phyloP scores from a whole-genome alignment of 306 rosid genomes.

The Benincasa hispida region DNA sequence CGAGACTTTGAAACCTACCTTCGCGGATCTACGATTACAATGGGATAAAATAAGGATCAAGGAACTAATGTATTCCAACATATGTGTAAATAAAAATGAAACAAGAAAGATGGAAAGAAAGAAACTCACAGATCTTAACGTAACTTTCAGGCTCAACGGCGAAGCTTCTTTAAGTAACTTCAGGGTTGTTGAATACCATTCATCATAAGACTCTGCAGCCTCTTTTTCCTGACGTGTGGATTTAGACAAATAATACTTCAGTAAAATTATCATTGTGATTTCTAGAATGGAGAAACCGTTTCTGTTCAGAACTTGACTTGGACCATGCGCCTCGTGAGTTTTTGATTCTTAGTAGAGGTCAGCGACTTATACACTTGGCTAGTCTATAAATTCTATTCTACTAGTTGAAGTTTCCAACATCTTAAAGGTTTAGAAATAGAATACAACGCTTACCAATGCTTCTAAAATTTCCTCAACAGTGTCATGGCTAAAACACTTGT shows the following conservation, averaged over 20 bases:
- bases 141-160: conserved; percentile 81
- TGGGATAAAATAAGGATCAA: conserved; percentile 13
- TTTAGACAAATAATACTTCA: neutral
- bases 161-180: conserved; percentile 65
- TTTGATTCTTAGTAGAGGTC: neutral
- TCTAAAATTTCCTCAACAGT: conserved; percentile 80
- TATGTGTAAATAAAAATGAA: neutral
- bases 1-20: conserved; percentile 83
- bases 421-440: neutral
- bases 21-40: conserved; percentile 60
- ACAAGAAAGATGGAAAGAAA: neutral
- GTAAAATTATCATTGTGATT: neutral
- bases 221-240: conserved; percentile 62
- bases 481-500: conserved; percentile 72
- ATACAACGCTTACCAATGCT: conserved; percentile 64
- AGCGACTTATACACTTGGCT: neutral
- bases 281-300: neutral
- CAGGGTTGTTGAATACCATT: conserved; percentile 54
- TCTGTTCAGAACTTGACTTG: neutral
- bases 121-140: conserved; percentile 68
- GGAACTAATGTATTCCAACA: neutral
- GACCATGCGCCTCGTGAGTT: neutral
- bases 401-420: neutral
- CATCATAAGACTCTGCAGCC: conserved; percentile 41
- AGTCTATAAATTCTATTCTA: neutral